phyloP scores from a whole-genome alignment of 1,139 yeast genomes.

The Taphrina flavorubra region DNA sequence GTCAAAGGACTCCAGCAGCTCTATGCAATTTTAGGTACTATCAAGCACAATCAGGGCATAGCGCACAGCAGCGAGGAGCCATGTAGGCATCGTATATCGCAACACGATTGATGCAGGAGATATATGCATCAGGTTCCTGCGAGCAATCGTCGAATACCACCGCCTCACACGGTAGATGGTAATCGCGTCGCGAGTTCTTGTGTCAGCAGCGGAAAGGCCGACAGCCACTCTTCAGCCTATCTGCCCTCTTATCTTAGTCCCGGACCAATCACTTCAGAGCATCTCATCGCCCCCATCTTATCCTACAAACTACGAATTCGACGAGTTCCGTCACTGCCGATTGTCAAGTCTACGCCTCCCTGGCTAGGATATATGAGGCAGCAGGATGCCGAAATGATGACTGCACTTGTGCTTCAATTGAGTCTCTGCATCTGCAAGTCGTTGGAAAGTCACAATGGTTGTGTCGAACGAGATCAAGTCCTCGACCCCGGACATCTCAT shows the following conservation, averaged over 20 bases:
- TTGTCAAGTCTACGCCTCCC: neutral
- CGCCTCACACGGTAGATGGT: too few species aligned
- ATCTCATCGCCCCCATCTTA: neutral
- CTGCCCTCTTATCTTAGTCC: constrained; percentile 1
- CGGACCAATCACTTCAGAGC: neutral
- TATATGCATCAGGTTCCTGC: too few species aligned
- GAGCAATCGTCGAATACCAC: too few species aligned
- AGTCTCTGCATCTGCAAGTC: neutral
- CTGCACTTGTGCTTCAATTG: neutral
- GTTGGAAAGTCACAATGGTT: neutral
- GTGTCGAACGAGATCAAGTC: neutral
- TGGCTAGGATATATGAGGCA: neutral
- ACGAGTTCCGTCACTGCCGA: neutral
- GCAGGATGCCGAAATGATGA: neutral
- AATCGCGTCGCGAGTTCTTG: too few species aligned
- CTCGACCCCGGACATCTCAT: neutral
- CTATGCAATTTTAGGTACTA: too few species aligned
- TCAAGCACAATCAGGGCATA: too few species aligned
- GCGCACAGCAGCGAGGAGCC: too few species aligned
- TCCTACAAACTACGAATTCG: neutral
- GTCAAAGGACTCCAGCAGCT: too few species aligned
- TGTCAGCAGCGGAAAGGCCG: constrained; percentile 7
- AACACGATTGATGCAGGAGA: too few species aligned
- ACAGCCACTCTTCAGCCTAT: constrained; percentile 13
- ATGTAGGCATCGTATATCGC: too few species aligned